Percentiles rank a stretch among this genome's conserved stretches.
phyloP scores from a whole-genome alignment of 2,329 filamentous ascomycete genomes.

The Pestalotiopsis sp. region DNA sequence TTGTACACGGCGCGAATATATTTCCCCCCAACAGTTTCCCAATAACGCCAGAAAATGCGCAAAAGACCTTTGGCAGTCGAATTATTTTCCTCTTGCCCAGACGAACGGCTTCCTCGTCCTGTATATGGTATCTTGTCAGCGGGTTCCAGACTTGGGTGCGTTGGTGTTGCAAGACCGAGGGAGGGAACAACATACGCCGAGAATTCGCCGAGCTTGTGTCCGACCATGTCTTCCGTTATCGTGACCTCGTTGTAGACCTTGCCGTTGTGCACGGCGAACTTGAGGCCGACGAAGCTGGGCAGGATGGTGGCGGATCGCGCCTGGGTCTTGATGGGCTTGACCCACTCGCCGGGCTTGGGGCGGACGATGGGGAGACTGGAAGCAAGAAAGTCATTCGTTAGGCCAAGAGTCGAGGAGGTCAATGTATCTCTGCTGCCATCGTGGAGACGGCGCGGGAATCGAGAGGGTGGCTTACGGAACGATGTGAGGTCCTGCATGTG shows the following conservation, averaged over 20 bases:
- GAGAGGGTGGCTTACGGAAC: conserved; percentile 60
- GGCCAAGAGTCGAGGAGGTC: neutral
- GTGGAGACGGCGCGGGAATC: neutral
- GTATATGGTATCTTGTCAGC: neutral
- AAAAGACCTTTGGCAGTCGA: neutral
- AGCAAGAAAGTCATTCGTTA: neutral
- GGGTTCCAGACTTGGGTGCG: neutral
- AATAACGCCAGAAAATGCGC: conserved; percentile 23
- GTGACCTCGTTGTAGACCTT: conserved; percentile 81
- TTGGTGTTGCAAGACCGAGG: neutral
- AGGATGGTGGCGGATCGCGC: conserved; percentile 87
- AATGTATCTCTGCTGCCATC: no score
- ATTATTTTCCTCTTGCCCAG: conserved; percentile 42
- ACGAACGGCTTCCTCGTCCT: conserved; percentile 64
- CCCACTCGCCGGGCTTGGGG: conserved; percentile 61
- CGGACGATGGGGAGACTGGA: conserved; percentile 65
- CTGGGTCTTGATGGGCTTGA: conserved; percentile 79
- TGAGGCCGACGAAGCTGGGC: conserved; percentile 87
- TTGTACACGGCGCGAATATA: neutral
- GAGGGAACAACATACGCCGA: conserved; percentile 67
- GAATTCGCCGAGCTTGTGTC: conserved; percentile 93
- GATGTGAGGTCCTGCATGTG: conserved; percentile 64
- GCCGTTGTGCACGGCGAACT: conserved; percentile 90
- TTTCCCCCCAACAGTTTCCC: neutral
- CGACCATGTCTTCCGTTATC: conserved; percentile 95